These are phyloP conservation scores for Elsinoe batatas DNA, from an alignment of 2,329 filamentous ascomycete genomes.

Conservation along the genomic window DNA sequence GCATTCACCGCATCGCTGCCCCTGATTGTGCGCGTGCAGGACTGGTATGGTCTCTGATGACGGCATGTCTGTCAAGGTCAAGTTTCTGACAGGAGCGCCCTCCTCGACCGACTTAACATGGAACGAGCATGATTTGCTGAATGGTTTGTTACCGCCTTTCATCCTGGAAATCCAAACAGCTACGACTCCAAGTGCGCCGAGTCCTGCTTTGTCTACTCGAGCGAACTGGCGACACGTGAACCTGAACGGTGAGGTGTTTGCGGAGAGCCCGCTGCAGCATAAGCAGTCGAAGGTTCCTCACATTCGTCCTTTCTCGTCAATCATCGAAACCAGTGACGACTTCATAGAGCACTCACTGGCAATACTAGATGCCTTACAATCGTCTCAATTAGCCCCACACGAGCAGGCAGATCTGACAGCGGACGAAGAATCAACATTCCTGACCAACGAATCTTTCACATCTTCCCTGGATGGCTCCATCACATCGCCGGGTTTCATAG, in stretches of 20 bases:
- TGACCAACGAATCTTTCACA: constrained; percentile 30
- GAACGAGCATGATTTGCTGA: constrained; percentile 42
- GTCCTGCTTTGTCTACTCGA: constrained; percentile 16
- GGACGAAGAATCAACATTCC: constrained; percentile 27
- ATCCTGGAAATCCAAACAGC: constrained; percentile 22
- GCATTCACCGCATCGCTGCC: no score
- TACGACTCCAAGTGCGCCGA: constrained; percentile 5
- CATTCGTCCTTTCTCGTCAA: background rate
- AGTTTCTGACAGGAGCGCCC: constrained; percentile 55
- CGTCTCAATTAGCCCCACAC: constrained; percentile 44
- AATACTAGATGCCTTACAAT: constrained; percentile 55
- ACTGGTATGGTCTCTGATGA: background rate
- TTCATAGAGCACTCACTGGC: constrained; percentile 74
- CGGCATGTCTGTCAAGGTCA: constrained; percentile 20
- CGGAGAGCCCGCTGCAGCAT: constrained; percentile 8
- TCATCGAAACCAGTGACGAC: constrained; percentile 35
- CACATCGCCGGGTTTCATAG: constrained; percentile 16
- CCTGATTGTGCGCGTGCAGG: no score
- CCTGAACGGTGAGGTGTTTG: constrained; percentile 8
- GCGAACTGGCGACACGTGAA: constrained; percentile 22
- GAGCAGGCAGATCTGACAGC: constrained; percentile 13
- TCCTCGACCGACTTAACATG: constrained; percentile 44
- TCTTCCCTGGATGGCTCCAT: constrained; percentile 21
- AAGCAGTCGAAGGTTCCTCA: background rate
- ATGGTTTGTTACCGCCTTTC: constrained; percentile 36